These are phyloP conservation scores for Nitzschia palea DNA, from an alignment of 108 stramenopile species.

Conservation along the genomic window DNA sequence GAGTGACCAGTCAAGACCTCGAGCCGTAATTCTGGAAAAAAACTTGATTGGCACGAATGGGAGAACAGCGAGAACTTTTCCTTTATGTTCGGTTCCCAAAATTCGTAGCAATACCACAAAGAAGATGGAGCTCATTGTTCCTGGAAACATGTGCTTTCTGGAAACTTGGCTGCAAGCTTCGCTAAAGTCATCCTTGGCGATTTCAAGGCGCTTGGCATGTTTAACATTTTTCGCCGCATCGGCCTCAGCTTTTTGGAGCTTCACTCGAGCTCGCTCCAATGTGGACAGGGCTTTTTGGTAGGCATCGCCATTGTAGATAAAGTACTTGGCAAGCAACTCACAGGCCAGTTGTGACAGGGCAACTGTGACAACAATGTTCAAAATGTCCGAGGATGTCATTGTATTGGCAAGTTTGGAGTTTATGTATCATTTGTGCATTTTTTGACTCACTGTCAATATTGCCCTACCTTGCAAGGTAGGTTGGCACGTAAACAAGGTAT, in stretches of 20 bases:
- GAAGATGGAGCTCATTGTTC: constrained; percentile 48
- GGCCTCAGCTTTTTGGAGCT: constrained; percentile 42
- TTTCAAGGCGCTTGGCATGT: constrained; percentile 42
- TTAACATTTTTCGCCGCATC: constrained; percentile 29
- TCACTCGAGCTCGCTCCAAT: constrained; percentile 55
- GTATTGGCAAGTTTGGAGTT: too few relatives aligned
- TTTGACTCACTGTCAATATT: too few relatives aligned
- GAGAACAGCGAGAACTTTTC: constrained; percentile 59
- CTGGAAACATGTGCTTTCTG: constrained; percentile 47
- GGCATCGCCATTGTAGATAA: constrained; percentile 53
- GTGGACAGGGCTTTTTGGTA: constrained; percentile 51
- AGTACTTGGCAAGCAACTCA: constrained; percentile 52
- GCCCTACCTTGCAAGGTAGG: too few relatives aligned
- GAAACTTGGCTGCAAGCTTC: constrained; percentile 55
- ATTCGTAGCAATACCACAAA: constrained; percentile 77
- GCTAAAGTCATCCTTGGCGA: constrained; percentile 57
- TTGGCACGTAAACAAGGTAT: too few relatives aligned
- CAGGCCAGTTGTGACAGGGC: constrained; percentile 51
- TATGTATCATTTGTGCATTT: too few relatives aligned
- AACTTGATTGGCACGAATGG: constrained; percentile 73
- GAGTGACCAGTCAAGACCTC: constrained; percentile 50
- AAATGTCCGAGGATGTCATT: constrained; percentile 74
- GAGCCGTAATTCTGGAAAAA: constrained; percentile 44
- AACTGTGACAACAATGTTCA: constrained; percentile 61
- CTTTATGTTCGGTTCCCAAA: constrained; percentile 67